A percentile compares a stretch with the other conserved stretches of the same genome.
phyloP scores from a whole-genome alignment of 139 green algal genomes.

The Chloropicon primus region DNA sequence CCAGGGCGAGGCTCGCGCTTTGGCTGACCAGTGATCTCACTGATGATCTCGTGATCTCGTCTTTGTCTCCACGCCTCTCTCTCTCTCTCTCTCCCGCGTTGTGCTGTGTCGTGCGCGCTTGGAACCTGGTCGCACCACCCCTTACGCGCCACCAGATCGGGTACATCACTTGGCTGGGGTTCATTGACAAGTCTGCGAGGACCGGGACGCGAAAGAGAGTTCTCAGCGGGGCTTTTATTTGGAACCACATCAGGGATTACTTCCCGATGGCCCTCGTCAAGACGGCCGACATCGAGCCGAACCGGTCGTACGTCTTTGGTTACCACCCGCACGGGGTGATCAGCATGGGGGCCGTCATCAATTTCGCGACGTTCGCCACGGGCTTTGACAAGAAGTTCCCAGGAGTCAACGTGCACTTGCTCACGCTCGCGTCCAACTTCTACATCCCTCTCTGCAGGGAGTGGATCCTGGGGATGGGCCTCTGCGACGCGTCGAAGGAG shows the following conservation, averaged over 20 bases:
- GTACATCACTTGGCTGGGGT: not conserved
- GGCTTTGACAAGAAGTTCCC: conserved; percentile 27
- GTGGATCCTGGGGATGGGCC: conserved; percentile 32
- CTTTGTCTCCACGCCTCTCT: too few relatives aligned
- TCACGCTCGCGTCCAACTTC: conserved; percentile 39
- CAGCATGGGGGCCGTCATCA: conserved; percentile 25
- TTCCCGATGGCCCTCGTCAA: conserved; percentile 30
- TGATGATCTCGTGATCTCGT: too few relatives aligned
- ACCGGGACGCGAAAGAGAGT: not conserved
- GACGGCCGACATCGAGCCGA: conserved; percentile 34
- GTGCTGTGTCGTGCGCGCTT: too few relatives aligned
- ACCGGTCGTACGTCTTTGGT: conserved; percentile 31
- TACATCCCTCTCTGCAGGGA: conserved; percentile 30
- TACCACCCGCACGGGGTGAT: conserved; percentile 34
- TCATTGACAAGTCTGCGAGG: not conserved
- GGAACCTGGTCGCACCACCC: too few relatives aligned
- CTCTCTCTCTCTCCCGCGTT: too few relatives aligned
- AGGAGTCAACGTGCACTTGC: conserved; percentile 20
- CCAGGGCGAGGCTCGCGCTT: too few relatives aligned
- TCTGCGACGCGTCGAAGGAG: conserved; percentile 13
- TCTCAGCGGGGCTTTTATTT: conserved; percentile 9
- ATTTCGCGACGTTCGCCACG: conserved; percentile 30
- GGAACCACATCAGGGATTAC: conserved; percentile 29
- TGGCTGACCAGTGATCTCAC: too few relatives aligned
- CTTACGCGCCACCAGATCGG: not conserved